phyloP scores from a whole-genome alignment of 2,329 filamentous ascomycete genomes.

The Pyrenophora seminiperda region DNA sequence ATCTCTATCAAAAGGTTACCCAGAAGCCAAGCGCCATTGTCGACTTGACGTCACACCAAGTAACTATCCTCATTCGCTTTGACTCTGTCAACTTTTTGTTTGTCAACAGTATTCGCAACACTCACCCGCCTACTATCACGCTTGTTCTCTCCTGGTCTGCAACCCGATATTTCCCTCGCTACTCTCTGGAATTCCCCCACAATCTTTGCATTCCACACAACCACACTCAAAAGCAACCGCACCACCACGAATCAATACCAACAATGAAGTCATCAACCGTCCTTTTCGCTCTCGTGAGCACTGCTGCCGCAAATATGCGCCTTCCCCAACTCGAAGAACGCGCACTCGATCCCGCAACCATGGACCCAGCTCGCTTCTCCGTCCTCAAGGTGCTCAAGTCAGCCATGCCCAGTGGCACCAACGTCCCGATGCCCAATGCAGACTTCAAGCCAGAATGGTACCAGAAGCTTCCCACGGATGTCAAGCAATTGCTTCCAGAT shows the following conservation, averaged over 20 bases:
- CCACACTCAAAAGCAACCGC: neutral
- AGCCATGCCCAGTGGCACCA: constrained; percentile 15
- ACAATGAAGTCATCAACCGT: constrained; percentile 14
- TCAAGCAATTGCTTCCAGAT: constrained; percentile 16
- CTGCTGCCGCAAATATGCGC: neutral
- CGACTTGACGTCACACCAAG: neutral
- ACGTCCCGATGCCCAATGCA: constrained; percentile 10
- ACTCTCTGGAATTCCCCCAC: neutral
- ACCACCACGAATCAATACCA: neutral
- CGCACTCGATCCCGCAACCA: constrained; percentile 17
- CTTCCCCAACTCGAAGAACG: constrained; percentile 6
- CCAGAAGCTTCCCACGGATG: constrained; percentile 16
- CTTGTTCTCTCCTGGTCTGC: neutral
- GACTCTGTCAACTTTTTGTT: constrained; percentile 10
- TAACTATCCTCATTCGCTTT: neutral
- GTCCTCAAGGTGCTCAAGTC: constrained; percentile 24
- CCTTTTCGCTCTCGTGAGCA: constrained; percentile 3
- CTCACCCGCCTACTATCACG: constrained; percentile 1
- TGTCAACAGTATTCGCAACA: constrained; percentile 12
- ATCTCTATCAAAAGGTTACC: neutral
- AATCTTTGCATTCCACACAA: neutral
- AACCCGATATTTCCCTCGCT: neutral
- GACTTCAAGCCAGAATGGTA: constrained; percentile 20
- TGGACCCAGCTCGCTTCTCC: constrained; percentile 21
- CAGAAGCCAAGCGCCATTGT: neutral